Conservation (phyloP, 2,329 filamentous ascomycete species). For the Stylonectria norvegica region DNA sequence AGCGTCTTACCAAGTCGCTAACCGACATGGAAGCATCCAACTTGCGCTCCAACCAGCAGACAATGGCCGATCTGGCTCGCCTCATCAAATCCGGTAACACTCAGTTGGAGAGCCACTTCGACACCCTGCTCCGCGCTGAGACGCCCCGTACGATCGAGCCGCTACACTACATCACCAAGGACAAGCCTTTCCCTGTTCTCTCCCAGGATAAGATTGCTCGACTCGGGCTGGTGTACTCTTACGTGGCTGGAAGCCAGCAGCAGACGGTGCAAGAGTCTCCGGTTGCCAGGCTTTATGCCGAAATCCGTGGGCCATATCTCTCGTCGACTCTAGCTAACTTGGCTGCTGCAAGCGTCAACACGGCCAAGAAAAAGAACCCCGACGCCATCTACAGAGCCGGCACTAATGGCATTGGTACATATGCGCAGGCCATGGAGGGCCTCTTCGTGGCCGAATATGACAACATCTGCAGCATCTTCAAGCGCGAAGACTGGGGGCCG, state of each 20-base stretch:
- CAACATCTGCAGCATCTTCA: constrained; percentile 83
- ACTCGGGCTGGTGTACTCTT: constrained; percentile 74
- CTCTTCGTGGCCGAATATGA: constrained; percentile 87
- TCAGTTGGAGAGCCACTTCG: constrained; percentile 81
- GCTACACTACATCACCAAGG: constrained; percentile 87
- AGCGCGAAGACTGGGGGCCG: constrained; percentile 76
- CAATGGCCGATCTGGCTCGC: constrained; percentile 73
- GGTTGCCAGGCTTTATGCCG: constrained; percentile 78
- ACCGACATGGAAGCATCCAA: constrained; percentile 85
- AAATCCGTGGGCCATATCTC: constrained; percentile 84
- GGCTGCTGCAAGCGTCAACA: constrained; percentile 79
- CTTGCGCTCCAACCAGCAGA: constrained; percentile 85
- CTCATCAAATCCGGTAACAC: constrained; percentile 76
- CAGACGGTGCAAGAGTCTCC: constrained; percentile 59
- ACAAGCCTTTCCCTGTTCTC: constrained; percentile 77
- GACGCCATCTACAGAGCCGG: constrained; percentile 84
- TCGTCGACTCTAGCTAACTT: constrained; percentile 77
- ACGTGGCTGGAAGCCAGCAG: constrained; percentile 62
- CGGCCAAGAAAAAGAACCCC: constrained; percentile 74
- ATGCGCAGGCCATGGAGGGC: constrained; percentile 81
- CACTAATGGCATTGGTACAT: constrained; percentile 87
- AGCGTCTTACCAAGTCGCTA: constrained; percentile 82
- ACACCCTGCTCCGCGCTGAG: constrained; percentile 69
- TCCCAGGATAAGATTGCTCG: constrained; percentile 72
- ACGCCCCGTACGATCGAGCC: constrained; percentile 81